Evolutionary conservation across 2,329 filamentous ascomycete species (phyloP).

Genomic region (Amauroascus niger): DNA sequence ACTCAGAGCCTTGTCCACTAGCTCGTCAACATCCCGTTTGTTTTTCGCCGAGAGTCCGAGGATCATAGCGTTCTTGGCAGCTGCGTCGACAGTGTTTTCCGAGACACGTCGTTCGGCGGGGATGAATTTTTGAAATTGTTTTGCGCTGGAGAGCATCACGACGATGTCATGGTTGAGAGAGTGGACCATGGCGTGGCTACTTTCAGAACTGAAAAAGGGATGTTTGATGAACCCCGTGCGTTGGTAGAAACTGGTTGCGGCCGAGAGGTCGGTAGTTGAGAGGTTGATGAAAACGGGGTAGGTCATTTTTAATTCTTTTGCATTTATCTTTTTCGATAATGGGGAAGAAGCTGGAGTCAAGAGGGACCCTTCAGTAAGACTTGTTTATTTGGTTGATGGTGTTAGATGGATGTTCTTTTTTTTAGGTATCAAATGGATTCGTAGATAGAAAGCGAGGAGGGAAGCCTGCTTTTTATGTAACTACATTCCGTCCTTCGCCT

Average conservation of each 20-base stretch:
- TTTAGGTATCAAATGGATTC: too few species aligned
- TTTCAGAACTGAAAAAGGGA: conserved; percentile 14
- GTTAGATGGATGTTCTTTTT: too few species aligned
- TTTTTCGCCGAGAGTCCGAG: conserved; percentile 9
- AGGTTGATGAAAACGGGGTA: conserved; percentile 16
- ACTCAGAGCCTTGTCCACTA: conserved; percentile 1
- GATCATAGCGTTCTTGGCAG: conserved; percentile 6
- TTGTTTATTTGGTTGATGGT: too few species aligned
- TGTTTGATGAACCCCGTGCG: conserved; percentile 18
- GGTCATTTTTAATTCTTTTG: background rate
- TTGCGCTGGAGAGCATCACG: conserved; percentile 14
- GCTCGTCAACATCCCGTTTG: conserved; percentile 11
- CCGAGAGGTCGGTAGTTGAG: conserved; percentile 13
- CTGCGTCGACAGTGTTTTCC: conserved; percentile 1
- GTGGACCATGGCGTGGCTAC: conserved; percentile 12
- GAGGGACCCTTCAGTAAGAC: too few species aligned
- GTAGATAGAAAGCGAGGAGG: too few species aligned
- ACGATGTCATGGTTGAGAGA: conserved; percentile 12
- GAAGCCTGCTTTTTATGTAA: too few species aligned
- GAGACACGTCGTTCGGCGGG: background rate
- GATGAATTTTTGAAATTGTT: conserved; percentile 13
- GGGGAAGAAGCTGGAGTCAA: too few species aligned
- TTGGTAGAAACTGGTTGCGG: conserved; percentile 16
- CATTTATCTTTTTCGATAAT: too few species aligned
- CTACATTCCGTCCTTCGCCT: too few species aligned